Base-by-base conservation (phyloP, 2,329 filamentous ascomycete species). In the Dothistroma septosporum region DNA sequence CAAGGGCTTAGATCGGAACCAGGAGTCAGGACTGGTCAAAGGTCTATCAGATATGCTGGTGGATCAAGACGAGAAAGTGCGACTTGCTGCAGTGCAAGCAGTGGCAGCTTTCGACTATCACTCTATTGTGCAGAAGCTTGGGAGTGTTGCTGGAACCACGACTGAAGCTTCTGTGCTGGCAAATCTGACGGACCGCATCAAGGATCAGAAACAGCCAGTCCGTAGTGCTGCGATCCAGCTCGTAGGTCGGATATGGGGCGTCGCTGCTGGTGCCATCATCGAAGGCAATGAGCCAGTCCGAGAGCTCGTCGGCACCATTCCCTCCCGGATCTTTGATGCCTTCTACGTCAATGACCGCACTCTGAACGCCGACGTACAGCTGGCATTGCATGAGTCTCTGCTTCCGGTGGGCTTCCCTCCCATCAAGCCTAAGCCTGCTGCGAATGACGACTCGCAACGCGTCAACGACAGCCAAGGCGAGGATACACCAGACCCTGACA, bases 321-420 rank as follows among this genome's bases (percentile, higher is more conserved):
- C 94, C 2, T 89, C 89, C 0, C 88, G 86, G 63, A 91, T 99
- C 49, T 86, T 97, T 64, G 91, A 92, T 71, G 88, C 89, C 0
- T 92, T 89, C 70, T 99, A 96, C 74, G 89, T 91, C 62, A 97
- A 97, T 71, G 92, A 97, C 72, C 79, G 81, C 1, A 92, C 96
- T 65, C 85, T 97, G 56, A 94, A 95, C 70, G 83, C 91, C 21
- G 80, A 95, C 41, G 83, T 97, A 21, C 91, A 96, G 68, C 86
- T 88, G 57, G 91, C 93, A 33, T 81, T 96, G 63, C 96, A 89
- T 72, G 93, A 97, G 69, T 90, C 86, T 50, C 82, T 99, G 10
- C 80, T 99, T n/a, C 94, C 94, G 0, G 80, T 97, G n/a, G 85
- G 83, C 32, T 99, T 91, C 69, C 94, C 94, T 7, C 87, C 87